Percentiles rank a stretch among this genome's conserved stretches.
Conservation (phyloP, 176 grass and related monocot species). For the Oryza coarctata region DNA sequence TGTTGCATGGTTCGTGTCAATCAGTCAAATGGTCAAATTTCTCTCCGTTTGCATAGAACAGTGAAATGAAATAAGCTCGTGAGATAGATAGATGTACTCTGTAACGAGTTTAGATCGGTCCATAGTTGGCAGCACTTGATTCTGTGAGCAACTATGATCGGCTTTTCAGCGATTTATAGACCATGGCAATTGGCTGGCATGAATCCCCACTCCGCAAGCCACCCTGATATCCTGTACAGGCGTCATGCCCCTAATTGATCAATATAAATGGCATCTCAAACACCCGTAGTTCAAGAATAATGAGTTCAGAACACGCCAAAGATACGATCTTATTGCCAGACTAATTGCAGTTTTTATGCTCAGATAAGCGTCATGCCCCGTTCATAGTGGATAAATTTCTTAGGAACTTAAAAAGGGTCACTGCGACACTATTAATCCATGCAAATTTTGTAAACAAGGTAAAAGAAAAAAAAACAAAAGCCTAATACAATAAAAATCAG, state of each 20-base stretch:
- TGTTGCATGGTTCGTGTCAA: not conserved
- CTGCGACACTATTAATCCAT: no score
- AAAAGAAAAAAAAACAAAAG: not conserved
- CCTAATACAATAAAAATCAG: not conserved
- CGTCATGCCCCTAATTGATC: not conserved
- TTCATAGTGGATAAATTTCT: not conserved
- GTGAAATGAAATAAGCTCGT: conserved; percentile 3
- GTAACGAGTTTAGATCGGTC: not conserved
- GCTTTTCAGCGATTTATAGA: conserved; percentile 9
- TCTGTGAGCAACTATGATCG: not conserved
- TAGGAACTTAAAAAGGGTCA: no score
- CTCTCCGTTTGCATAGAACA: not conserved
- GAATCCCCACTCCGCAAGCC: not conserved
- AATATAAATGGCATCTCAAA: not conserved
- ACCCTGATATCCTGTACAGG: not conserved
- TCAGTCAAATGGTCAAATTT: conserved; percentile 8
- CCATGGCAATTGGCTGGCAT: not conserved
- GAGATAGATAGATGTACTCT: not conserved
- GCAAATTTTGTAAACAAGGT: no score
- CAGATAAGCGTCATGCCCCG: not conserved
- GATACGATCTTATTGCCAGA: not conserved
- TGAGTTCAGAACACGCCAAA: not conserved
- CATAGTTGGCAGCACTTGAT: not conserved
- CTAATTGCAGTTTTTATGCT: not conserved
- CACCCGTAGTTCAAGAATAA: not conserved